Base-by-base conservation (phyloP, 805 yeast genomes). In the Naumovozyma castellii region DNA sequence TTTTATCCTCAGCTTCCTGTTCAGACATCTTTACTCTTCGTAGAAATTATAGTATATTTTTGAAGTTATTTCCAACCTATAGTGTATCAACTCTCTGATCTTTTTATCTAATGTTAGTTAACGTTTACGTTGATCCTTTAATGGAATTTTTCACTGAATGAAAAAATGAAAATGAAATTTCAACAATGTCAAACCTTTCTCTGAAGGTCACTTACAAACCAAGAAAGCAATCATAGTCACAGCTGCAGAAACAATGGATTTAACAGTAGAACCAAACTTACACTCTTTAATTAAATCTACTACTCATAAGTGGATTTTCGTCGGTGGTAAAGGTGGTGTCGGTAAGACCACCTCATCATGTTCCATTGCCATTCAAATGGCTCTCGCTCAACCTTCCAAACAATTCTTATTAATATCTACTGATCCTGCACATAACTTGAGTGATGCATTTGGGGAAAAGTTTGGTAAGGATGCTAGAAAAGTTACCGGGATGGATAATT, bases 311-410 rank as follows among this genome's bases (percentile, higher is more conserved):
- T 92, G 99, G 99, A 81, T 92, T 47, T 92, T 92, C 56, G 97
- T 90, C 34, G 99, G 99, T 49, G 99, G 99, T 51, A 92, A 92
- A 69, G 99, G 99, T 62, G 99, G 99, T 65, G 99, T 92, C 20
- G 99, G 99, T 55, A 92, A 92, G 62, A 92, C 99, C 47, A 92
- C 98, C 18, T 84, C 97, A 3, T 90, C 97, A 1, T 88, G 95
- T 35, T 87, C 97, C 18, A 73, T 92, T 50, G 94, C 99, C 17
- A 81, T 88, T 46, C 97, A 92, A 65, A 74, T 92, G 61, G 97
- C 98, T 14, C 64, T 83, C 45, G 69, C 73, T 42, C 81, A 94
- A 57, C 94, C 94, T 28, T 48, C 62, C 14, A 88, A 86, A 49
- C 80, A 83, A 52, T 94, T 86, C 51, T 69, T 92, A 45, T 69